Conservation (phyloP, 1,139 yeast species). For the Suhomyces wounanorum region DNA sequence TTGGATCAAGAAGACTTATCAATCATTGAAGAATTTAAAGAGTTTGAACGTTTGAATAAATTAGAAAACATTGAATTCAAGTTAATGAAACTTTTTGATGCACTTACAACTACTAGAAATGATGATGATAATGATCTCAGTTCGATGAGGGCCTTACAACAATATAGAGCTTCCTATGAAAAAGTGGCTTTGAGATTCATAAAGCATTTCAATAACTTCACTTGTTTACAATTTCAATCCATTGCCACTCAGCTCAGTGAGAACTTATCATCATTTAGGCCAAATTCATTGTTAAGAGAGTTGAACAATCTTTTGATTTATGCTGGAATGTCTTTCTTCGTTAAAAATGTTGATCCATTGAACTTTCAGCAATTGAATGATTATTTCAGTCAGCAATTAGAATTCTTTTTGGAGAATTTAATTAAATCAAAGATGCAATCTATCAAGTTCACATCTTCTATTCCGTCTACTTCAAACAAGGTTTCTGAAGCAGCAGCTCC, state of each 20-base stretch:
- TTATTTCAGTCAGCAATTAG: conserved; percentile 27
- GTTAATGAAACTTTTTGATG: conserved; percentile 61
- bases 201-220: conserved; percentile 46
- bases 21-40: conserved; percentile 48
- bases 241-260: conserved; percentile 33
- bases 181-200: conserved; percentile 56
- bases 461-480: conserved; percentile 2
- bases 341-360: conserved; percentile 49
- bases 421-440: conserved; percentile 27
- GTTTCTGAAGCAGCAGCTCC: conserved; percentile 11
- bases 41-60: conserved; percentile 50
- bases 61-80: conserved; percentile 57
- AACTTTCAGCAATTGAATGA: conserved; percentile 31
- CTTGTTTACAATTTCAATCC: conserved; percentile 45
- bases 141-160: conserved; percentile 72
- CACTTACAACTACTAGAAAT: conserved; percentile 61
- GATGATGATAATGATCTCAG: conserved; percentile 52
- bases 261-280: conserved; percentile 26
- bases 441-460: conserved; percentile 19
- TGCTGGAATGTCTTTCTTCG: conserved; percentile 64
- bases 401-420: conserved; percentile 32
- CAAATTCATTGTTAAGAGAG: conserved; percentile 30
- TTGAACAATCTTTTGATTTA: conserved; percentile 52
- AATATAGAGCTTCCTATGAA: conserved; percentile 65
- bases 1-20: conserved; percentile 58